These are phyloP conservation scores for Fusarium sp. DNA, from an alignment of 2,329 filamentous ascomycete genomes.

Conservation along the genomic window DNA sequence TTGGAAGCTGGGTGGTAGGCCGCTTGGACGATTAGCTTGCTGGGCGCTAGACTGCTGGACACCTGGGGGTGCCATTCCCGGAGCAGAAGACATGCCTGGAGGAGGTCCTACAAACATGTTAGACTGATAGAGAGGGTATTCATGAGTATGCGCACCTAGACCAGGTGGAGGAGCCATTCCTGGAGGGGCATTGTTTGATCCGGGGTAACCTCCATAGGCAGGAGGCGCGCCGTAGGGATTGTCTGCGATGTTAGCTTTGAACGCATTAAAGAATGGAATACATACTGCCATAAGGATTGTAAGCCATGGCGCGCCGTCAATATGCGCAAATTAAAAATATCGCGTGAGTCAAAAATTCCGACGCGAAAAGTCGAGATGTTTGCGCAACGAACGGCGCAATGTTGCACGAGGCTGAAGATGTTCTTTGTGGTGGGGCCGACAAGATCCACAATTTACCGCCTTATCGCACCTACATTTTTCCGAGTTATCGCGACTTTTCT, in stretches of 20 bases:
- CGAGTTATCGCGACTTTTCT: constrained; percentile 46
- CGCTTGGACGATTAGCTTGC: constrained; percentile 82
- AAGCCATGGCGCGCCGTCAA: constrained; percentile 59
- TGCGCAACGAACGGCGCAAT: constrained; percentile 34
- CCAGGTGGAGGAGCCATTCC: constrained; percentile 83
- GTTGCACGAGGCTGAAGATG: constrained; percentile 46
- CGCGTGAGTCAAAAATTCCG: not conserved
- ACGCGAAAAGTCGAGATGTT: constrained; percentile 2
- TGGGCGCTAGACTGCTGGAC: constrained; percentile 79
- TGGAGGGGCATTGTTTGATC: constrained; percentile 65
- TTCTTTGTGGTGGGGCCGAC: constrained; percentile 39
- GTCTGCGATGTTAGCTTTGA: constrained; percentile 38
- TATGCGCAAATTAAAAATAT: constrained; percentile 7
- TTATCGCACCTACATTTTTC: constrained; percentile 49
- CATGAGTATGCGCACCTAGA: constrained; percentile 70
- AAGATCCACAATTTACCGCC: constrained; percentile 29
- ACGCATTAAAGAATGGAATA: not conserved
- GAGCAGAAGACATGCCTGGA: constrained; percentile 82
- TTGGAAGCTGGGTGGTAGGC: constrained; percentile 86
- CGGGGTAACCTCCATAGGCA: constrained; percentile 77
- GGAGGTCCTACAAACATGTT: constrained; percentile 68
- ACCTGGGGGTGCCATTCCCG: constrained; percentile 82
- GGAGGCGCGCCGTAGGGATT: constrained; percentile 80
- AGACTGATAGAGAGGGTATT: constrained; percentile 16
- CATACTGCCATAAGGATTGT: constrained; percentile 70